phyloP scores from a whole-genome alignment of 2,329 filamentous ascomycete species.

The Coniochaeta hoffmannii region DNA sequence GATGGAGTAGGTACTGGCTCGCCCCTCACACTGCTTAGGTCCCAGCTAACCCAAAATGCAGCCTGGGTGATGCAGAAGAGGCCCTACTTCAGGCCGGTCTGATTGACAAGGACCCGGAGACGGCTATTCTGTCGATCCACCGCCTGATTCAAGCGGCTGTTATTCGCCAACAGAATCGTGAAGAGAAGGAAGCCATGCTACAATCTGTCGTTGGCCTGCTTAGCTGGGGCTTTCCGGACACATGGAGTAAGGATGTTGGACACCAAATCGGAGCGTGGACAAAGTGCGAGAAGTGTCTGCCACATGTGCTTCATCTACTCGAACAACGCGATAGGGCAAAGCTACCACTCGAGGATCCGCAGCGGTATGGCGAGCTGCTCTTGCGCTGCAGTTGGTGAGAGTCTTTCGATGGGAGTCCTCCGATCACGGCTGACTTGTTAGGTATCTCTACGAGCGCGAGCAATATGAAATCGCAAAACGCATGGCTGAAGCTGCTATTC shows the following conservation, averaged over 20 bases:
- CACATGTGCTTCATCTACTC: conserved; percentile 19
- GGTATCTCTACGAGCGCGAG: conserved; percentile 25
- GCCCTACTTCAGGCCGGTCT: background rate
- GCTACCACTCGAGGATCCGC: background rate
- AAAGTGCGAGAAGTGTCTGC: conserved; percentile 19
- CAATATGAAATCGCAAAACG: conserved; percentile 15
- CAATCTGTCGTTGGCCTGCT: background rate
- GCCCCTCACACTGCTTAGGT: background rate
- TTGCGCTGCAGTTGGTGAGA: background rate
- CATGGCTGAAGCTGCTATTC: conserved; percentile 15
- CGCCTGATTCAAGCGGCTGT: background rate
- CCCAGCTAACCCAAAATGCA: background rate
- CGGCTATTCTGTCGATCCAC: background rate
- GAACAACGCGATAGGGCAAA: conserved; percentile 10
- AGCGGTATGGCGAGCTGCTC: background rate
- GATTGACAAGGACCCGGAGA: background rate
- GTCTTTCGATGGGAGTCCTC: no score
- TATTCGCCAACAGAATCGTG: no score
- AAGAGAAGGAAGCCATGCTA: no score
- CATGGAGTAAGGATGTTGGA: conserved; percentile 15
- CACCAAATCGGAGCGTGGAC: conserved; percentile 19
- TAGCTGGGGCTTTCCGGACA: background rate
- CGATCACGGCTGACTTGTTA: conserved; percentile 3
- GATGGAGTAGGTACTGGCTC: background rate
- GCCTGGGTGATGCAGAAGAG: background rate